phyloP scores from a whole-genome alignment of 257 asterid genomes.

The Anisodus acutangulus region DNA sequence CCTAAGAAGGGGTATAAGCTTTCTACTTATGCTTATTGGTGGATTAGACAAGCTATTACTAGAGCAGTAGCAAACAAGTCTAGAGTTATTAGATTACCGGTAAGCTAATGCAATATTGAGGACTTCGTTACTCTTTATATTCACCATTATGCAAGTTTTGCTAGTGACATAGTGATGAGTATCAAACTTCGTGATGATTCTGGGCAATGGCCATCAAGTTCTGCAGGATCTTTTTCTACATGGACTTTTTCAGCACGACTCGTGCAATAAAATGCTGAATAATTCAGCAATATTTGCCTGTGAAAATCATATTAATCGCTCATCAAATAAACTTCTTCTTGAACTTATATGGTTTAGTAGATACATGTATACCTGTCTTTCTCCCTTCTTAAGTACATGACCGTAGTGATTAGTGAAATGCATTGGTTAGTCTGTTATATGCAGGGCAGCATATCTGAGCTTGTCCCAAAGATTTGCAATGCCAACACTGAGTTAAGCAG shows the following conservation, averaged over 20 bases:
- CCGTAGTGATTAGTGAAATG: constrained; percentile 47
- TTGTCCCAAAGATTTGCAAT: constrained; percentile 62
- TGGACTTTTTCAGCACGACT: not conserved
- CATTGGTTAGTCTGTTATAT: constrained; percentile 47
- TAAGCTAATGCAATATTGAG: constrained; percentile 34
- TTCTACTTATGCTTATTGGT: constrained; percentile 80
- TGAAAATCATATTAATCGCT: not conserved
- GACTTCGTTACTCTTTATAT: not conserved
- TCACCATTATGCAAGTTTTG: not conserved
- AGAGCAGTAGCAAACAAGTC: constrained; percentile 67
- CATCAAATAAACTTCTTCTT: not conserved
- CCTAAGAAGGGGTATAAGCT: constrained; percentile 68
- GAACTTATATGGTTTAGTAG: not conserved
- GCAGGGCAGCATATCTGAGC: constrained; percentile 64
- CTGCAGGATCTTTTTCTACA: not conserved
- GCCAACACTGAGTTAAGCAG: constrained; percentile 53
- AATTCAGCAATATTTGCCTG: constrained; percentile 9
- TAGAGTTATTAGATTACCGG: constrained; percentile 63
- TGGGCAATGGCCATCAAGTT: not conserved
- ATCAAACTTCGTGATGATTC: not conserved
- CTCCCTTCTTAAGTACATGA: no score
- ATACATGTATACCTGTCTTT: not conserved
- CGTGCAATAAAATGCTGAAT: not conserved
- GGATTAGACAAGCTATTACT: constrained; percentile 71
- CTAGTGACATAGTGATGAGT: not conserved